A percentile compares a stretch with the other conserved stretches of the same genome.
phyloP scores from a whole-genome alignment of 257 asterid species.

The Verbascum thapsus region DNA sequence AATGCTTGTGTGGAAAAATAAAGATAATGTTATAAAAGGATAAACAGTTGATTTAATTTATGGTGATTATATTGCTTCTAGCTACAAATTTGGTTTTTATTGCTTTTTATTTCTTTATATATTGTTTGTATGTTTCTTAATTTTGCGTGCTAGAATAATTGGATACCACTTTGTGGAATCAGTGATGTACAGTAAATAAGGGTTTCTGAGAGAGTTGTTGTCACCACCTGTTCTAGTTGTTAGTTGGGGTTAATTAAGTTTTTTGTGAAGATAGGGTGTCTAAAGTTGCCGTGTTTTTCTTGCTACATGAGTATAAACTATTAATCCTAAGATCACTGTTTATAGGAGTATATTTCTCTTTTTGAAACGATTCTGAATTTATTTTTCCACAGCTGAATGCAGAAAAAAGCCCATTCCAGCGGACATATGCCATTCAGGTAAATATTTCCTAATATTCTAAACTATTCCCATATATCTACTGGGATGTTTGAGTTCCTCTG shows the following conservation, averaged over 20 bases:
- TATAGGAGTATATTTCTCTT: slow-evolving; percentile 7
- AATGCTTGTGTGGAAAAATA: background rate
- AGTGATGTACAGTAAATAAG: no score
- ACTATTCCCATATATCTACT: slow-evolving; percentile 13
- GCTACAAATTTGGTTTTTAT: slow-evolving; percentile 2
- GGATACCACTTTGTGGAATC: background rate
- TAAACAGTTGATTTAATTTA: slow-evolving; percentile 7
- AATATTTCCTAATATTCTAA: slow-evolving; percentile 3
- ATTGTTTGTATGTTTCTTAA: background rate
- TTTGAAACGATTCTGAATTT: slow-evolving; percentile 25
- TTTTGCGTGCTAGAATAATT: background rate
- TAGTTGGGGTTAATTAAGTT: slow-evolving; percentile 11
- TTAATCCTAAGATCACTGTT: slow-evolving; percentile 3
- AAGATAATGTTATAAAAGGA: slow-evolving; percentile 1
- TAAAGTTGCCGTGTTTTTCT: slow-evolving; percentile 13
- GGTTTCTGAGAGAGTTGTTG: background rate
- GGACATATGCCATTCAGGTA: slow-evolving; percentile 97
- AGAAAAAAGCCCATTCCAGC: slow-evolving; percentile 96
- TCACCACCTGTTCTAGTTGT: slow-evolving; percentile 1
- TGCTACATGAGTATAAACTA: background rate
- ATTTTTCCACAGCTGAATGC: slow-evolving; percentile 81
- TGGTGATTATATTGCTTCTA: no score
- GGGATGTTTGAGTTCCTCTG: slow-evolving; percentile 13
- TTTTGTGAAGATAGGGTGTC: slow-evolving; percentile 11
- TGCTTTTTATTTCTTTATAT: background rate